A percentile compares a stretch with the other conserved stretches of the same genome.
Conservation (phyloP, 176 grass and related monocot genomes). For the Cocos nucifera region DNA sequence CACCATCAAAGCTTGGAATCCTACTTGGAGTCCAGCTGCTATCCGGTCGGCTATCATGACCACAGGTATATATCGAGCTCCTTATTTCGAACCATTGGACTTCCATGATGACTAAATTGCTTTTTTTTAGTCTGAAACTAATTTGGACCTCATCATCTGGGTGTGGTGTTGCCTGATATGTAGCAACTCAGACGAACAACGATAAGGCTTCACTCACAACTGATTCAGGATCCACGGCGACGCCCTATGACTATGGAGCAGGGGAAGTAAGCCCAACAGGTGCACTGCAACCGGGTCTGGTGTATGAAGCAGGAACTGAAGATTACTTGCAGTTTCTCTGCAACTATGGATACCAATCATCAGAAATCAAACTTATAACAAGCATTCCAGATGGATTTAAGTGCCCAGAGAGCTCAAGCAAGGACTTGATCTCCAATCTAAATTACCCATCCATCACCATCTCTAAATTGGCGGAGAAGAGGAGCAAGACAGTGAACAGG, state of each 20-base stretch:
- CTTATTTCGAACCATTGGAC: not conserved
- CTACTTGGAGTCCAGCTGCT: slow-evolving; percentile 67
- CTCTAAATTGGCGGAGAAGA: slow-evolving; percentile 14
- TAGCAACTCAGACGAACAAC: slow-evolving; percentile 60
- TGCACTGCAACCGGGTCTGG: slow-evolving; percentile 64
- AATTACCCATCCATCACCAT: slow-evolving; percentile 84
- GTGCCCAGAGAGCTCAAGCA: slow-evolving; percentile 56
- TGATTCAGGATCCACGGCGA: slow-evolving; percentile 33
- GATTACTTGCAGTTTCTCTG: slow-evolving; percentile 74
- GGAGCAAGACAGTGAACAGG: slow-evolving; percentile 27
- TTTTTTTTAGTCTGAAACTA: not conserved
- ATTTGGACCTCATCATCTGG: not conserved
- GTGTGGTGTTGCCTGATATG: not conserved
- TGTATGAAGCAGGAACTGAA: slow-evolving; percentile 46
- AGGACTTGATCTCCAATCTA: slow-evolving; percentile 65
- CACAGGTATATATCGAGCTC: slow-evolving; percentile 29
- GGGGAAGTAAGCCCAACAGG: slow-evolving; percentile 59
- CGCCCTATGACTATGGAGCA: slow-evolving; percentile 55
- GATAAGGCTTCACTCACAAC: slow-evolving; percentile 35
- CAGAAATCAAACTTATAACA: slow-evolving; percentile 50
- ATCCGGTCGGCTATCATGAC: slow-evolving; percentile 81
- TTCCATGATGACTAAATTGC: not conserved
- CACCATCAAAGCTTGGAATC: slow-evolving; percentile 69
- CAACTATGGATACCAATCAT: slow-evolving; percentile 62
- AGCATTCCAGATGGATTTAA: slow-evolving; percentile 25